Base-by-base conservation (phyloP, 1,284 basidiomycete genomes). In the Ustilago tritici region DNA sequence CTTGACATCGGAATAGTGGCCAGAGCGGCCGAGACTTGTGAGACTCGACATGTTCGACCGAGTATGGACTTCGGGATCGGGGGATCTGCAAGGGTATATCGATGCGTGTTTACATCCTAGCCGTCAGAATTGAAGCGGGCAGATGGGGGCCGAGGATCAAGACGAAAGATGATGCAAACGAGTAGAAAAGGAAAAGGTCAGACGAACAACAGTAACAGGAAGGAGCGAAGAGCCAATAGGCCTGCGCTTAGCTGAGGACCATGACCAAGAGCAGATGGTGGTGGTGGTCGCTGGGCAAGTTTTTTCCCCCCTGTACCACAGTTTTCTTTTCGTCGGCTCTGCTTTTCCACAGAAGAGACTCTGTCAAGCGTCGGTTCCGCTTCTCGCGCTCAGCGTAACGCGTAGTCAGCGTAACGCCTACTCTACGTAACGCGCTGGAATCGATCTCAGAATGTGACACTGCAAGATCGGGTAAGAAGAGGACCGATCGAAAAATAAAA, bases 1-100 rank as follows among this genome's bases (percentile, higher is more conserved):
- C 41, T 69, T 74, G 61, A 78, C 56, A 5, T 78, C 70, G 57
- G 52, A 35, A 28, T 72, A 72, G 38, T 71, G 76, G 23, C 61
- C 67, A 47, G 59, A 67, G 50, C 70, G 66, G 36, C 70, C 70
- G 54, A 73, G 41, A 15, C 50, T 43, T 34, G 58, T 67, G 41
- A 67, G 58, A 59, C 55, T 73, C 14, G 75, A 61, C 75, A 77
- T 77, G 31, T 19, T 36, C 19, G n/a, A 40, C 10, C n/a, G 46
- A 38, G 14, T 7, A 11, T 11, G n/a, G 8, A 35, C 5, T 14
- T 17, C 4, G 11, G 38, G 32, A 40, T 19, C 14, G 55, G 28
- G 55, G 40, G 40, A 58, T 40, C 38, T 31, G 55, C 38, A 11
- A 56, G 36, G 38, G 28, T 36, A 41, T 56, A 38, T 14, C 28